Evolutionary conservation across 108 stramenopile genomes (phyloP).

Genomic region (Craspedostauros australis): DNA sequence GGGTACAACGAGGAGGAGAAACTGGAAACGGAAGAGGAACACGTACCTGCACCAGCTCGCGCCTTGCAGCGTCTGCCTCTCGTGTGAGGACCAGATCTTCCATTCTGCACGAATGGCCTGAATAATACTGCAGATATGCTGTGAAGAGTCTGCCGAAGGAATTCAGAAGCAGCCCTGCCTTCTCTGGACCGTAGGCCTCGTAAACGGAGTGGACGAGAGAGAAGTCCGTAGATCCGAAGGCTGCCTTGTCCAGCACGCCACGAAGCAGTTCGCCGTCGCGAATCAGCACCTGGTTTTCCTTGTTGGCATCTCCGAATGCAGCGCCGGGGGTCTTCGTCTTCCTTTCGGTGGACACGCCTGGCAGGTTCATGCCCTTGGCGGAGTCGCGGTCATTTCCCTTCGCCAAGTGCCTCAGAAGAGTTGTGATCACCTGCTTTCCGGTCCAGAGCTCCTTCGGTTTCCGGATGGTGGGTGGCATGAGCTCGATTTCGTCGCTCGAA

Average conservation of each 20-base stretch:
- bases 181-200: constrained; percentile 91
- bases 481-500: constrained; percentile 65
- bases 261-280: constrained; percentile 88
- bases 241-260: constrained; percentile 97
- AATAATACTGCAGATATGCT: constrained; percentile 87
- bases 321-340: constrained; percentile 90
- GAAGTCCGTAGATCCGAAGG: constrained; percentile 92
- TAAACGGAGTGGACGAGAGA: constrained; percentile 94
- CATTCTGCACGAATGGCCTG: constrained; percentile 96
- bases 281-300: constrained; percentile 90
- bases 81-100: constrained; percentile 92
- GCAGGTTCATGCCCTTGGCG: constrained; percentile 28
- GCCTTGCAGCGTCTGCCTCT: constrained; percentile 73
- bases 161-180: constrained; percentile 86
- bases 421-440: constrained; percentile 95
- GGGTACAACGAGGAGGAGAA: background rate
- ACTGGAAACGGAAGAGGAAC: background rate
- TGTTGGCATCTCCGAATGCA: constrained; percentile 81
- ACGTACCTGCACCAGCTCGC: constrained; percentile 52
- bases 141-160: constrained; percentile 95
- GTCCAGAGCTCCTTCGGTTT: constrained; percentile 94
- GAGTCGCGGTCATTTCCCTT: constrained; percentile 75
- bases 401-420: constrained; percentile 66
- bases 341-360: constrained; percentile 81
- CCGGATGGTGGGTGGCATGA: constrained; percentile 91